These are phyloP conservation scores for Neonectria hederae DNA, from an alignment of 2,329 filamentous ascomycete genomes.

Conservation along the genomic window DNA sequence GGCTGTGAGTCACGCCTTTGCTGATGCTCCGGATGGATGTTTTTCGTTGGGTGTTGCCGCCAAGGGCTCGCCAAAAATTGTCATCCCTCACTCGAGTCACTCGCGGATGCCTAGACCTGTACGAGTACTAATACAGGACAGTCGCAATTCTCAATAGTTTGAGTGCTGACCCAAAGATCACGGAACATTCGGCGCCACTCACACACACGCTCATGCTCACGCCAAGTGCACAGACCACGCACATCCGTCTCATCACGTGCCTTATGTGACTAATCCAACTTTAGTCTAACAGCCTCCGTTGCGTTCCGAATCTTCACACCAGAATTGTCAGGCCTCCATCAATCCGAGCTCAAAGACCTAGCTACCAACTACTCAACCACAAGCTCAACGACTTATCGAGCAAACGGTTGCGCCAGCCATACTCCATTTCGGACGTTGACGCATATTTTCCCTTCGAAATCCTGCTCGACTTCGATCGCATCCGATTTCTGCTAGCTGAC, in stretches of 20 bases:
- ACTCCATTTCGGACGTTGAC: not conserved
- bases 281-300: constrained; percentile 29
- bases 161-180: not conserved
- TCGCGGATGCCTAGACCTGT: constrained; percentile 36
- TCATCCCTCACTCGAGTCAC: constrained; percentile 37
- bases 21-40: constrained; percentile 7
- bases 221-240: constrained; percentile 32
- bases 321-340: constrained; percentile 50
- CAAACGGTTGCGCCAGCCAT: constrained; percentile 11
- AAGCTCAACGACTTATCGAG: constrained; percentile 24
- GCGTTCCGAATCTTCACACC: constrained; percentile 46
- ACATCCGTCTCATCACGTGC: constrained; percentile 43
- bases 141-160: constrained; percentile 9
- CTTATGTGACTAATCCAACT: constrained; percentile 38
- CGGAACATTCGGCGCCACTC: constrained; percentile 39
- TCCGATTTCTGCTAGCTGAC: constrained; percentile 2
- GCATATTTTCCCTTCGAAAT: not conserved
- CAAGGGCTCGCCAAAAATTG: constrained; percentile 29
- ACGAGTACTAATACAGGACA: constrained; percentile 40
- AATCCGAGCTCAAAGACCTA: constrained; percentile 31
- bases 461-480: not conserved
- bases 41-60: constrained; percentile 20
- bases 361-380: constrained; percentile 14
- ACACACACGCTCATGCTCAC: constrained; percentile 8
- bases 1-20: constrained; percentile 38